These are phyloP conservation scores for Aurifilum marmelostoma DNA, from an alignment of 2,329 filamentous ascomycete species.

Conservation along the genomic window DNA sequence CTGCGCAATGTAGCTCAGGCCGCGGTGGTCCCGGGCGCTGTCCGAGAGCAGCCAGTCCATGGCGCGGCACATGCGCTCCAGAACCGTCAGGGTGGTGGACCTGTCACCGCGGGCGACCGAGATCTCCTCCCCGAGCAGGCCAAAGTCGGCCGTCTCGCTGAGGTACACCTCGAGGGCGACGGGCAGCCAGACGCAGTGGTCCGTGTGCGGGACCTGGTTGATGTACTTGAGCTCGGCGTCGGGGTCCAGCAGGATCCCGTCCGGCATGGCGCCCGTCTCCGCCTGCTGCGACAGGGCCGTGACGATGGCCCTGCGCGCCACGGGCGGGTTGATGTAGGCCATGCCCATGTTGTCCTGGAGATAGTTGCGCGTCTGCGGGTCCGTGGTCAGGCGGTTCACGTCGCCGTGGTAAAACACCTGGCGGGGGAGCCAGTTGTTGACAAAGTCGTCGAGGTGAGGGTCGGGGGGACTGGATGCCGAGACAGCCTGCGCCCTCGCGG, in stretches of 20 bases:
- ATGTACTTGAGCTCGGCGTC: conserved; percentile 63
- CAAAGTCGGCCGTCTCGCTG: conserved; percentile 57
- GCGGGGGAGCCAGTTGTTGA: conserved; percentile 62
- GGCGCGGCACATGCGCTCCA: conserved; percentile 57
- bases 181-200: conserved; percentile 62
- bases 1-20: conserved; percentile 60
- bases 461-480: conserved; percentile 59
- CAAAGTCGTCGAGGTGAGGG: conserved; percentile 57
- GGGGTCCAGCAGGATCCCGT: conserved; percentile 57
- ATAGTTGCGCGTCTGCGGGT: conserved; percentile 63
- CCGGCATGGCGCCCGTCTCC: conserved; percentile 58
- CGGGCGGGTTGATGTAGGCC: conserved; percentile 56
- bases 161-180: conserved; percentile 59
- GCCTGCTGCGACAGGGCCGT: conserved; percentile 58
- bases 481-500: conserved; percentile 51
- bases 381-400: conserved; percentile 60
- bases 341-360: conserved; percentile 65
- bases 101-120: conserved; percentile 45
- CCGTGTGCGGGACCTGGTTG: conserved; percentile 63
- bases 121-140: conserved; percentile 49
- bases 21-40: conserved; percentile 53
- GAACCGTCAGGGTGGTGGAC: conserved; percentile 48
- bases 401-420: conserved; percentile 63
- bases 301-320: conserved; percentile 52
- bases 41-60: conserved; percentile 57